Percentiles rank a stretch among this genome's conserved stretches.
These are phyloP conservation scores for Plenodomus tracheiphilus DNA, from an alignment of 2,329 filamentous ascomycete species.

Conservation along the genomic window DNA sequence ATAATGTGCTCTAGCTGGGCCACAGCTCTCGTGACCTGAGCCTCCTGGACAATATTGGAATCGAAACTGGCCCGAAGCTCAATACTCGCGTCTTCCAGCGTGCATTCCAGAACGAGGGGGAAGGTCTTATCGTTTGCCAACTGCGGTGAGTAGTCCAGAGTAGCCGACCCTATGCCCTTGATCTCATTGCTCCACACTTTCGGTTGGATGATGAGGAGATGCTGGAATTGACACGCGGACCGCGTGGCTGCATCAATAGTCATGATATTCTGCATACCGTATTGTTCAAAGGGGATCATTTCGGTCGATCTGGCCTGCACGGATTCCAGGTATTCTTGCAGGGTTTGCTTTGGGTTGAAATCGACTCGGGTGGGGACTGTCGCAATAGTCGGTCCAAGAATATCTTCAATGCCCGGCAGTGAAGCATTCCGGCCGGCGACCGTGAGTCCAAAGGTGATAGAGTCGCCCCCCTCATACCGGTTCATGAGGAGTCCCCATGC, in stretches of 20 bases:
- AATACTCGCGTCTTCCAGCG: too few species aligned
- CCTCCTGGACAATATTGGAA: too few species aligned
- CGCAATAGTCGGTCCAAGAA: conserved; percentile 41
- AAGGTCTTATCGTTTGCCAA: too few species aligned
- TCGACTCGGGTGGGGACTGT: conserved; percentile 45
- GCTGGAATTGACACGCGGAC: conserved; percentile 49
- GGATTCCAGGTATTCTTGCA: conserved; percentile 8
- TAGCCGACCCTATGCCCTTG: too few species aligned
- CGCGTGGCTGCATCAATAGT: not conserved
- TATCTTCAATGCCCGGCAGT: conserved; percentile 28
- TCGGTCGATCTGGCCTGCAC: conserved; percentile 16
- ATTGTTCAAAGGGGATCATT: conserved; percentile 36
- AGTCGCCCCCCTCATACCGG: conserved; percentile 6
- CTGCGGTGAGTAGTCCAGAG: too few species aligned
- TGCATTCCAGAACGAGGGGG: too few species aligned
- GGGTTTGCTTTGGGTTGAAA: conserved; percentile 7
- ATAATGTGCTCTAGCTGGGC: too few species aligned
- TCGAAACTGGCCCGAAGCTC: too few species aligned
- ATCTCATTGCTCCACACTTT: too few species aligned
- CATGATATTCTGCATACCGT: conserved; percentile 35
- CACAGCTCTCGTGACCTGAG: too few species aligned
- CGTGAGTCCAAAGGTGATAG: conserved; percentile 16
- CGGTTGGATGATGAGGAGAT: conserved; percentile 56
- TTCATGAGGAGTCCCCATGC: conserved; percentile 22
- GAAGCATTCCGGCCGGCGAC: conserved; percentile 15